phyloP scores from a whole-genome alignment of 768 basidiomycete species.

The Pluteus cervinus region DNA sequence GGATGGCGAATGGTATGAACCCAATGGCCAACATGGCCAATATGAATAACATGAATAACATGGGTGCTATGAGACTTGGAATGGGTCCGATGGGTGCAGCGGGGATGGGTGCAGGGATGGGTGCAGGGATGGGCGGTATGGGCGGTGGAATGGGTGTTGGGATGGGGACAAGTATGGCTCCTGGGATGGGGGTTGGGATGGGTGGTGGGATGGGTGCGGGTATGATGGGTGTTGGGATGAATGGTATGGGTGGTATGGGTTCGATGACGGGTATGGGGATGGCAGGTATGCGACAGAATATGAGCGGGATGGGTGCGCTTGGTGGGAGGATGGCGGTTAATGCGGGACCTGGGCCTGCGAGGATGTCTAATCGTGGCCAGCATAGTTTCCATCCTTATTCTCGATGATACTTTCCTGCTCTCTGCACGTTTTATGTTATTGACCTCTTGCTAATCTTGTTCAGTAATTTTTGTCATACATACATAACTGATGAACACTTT shows the following conservation, averaged over 20 bases:
- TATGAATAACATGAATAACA: slow-evolving; percentile 33
- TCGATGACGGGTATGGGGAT: slow-evolving; percentile 13
- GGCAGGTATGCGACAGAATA: not conserved
- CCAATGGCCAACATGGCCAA: slow-evolving; percentile 18
- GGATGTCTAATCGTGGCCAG: slow-evolving; percentile 46
- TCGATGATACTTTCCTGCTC: no score
- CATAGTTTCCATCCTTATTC: slow-evolving; percentile 65
- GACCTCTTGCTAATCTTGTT: no score
- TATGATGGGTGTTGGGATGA: no score
- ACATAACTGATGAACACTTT: no score
- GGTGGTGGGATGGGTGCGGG: no score
- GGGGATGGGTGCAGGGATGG: slow-evolving; percentile 14
- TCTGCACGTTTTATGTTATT: no score
- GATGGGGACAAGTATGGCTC: slow-evolving; percentile 11
- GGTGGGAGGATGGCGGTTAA: slow-evolving; percentile 36
- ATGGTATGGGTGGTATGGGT: slow-evolving; percentile 9
- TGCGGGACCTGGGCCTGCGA: slow-evolving; percentile 40
- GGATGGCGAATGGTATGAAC: slow-evolving; percentile 22
- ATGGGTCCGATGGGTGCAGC: slow-evolving; percentile 25
- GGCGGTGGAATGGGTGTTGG: slow-evolving; percentile 11
- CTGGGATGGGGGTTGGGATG: slow-evolving; percentile 11
- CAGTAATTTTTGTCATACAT: no score
- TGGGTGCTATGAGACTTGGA: slow-evolving; percentile 29
- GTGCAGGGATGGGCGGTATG: slow-evolving; percentile 14
- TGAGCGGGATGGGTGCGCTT: no score